These are phyloP conservation scores for Cicer arietinum DNA, from an alignment of 306 rosid genomes.

Conservation along the genomic window DNA sequence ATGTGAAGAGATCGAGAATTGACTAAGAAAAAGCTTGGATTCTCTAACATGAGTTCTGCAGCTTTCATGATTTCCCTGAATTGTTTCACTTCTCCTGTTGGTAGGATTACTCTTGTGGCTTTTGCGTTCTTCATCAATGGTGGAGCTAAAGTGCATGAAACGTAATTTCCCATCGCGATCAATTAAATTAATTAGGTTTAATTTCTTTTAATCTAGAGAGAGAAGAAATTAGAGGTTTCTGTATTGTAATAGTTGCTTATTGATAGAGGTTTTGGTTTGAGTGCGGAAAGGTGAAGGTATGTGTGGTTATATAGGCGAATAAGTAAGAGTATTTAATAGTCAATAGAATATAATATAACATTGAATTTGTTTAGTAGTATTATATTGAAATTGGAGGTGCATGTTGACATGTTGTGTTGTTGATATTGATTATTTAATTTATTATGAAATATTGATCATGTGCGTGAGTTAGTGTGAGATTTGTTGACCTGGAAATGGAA, in stretches of 20 bases:
- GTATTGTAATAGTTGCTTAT: neutral
- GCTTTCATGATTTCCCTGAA: conserved; percentile 63
- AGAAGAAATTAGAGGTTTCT: neutral
- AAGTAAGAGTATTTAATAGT: neutral
- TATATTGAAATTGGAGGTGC: neutral
- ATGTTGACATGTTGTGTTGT: conserved; percentile 1
- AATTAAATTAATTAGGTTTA: neutral
- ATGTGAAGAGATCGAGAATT: conserved; percentile 72
- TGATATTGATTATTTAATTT: too few relatives aligned
- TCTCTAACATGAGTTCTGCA: conserved; percentile 91
- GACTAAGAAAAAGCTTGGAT: conserved; percentile 61
- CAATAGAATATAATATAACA: neutral
- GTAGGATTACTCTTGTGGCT: conserved; percentile 70
- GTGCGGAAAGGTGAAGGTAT: neutral
- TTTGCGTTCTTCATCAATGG: conserved; percentile 67
- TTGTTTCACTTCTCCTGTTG: conserved; percentile 78
- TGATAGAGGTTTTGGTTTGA: neutral
- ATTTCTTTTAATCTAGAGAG: neutral
- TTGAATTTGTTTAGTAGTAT: neutral
- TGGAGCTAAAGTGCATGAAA: conserved; percentile 72
- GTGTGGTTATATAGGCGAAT: neutral
- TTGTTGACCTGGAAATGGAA: conserved; percentile 44
- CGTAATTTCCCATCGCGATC: conserved; percentile 72
- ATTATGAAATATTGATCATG: neutral
- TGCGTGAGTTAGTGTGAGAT: conserved; percentile 26